Base-by-base conservation (phyloP, 75 land plant species). In the Pinus albicaulis region DNA sequence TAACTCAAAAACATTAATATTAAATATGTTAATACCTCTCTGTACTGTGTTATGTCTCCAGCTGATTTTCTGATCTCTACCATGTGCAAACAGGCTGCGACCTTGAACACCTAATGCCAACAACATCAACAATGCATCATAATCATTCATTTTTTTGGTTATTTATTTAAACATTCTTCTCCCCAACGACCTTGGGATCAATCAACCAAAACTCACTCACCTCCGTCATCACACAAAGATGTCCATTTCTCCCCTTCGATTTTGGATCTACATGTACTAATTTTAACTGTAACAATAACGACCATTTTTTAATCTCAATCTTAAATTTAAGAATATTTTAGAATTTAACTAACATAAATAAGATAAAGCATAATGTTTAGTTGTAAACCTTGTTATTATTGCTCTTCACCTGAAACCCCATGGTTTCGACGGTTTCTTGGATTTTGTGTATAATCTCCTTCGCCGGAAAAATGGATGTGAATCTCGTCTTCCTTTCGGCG, bases 401-500 rank as follows among this genome's bases (percentile, higher is more conserved):
- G 74, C 76, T 85, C 71, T 80, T 79, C 0, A 89, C 88, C 3
- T 77, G 53, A 72, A 82, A 81, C 63, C 96, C 96, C 86, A 91
- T 85, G 61, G 82, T 75, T 22, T 61, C 82, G 16, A 80, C 96
- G 31, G 74, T 89, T 25, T 76, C 79, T 28, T 84, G 88, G 20
- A 91, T 91, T 71, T 81, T 91, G 69, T 82, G 79, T 28, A 91
- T 58, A 74, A 93, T 78, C 11, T 89, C 91, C 71, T 85, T 93
- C 3, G 83, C 81, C 0, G 88, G 73, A 78, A 82, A 78, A 77
- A 77, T 87, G 22, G 93, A 89, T 41, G 91, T 89, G 62, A 91
- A 93, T 66, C 91, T 87, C 19, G 90, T 85, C 69, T 89, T 91
- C 73, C 91, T 77, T 71, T 93, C 91, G 2, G 91, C 86, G n/a